A percentile compares a stretch with the other conserved stretches of the same genome.
These are phyloP conservation scores for Prunus mira DNA, from an alignment of 306 rosid genomes.

Conservation along the genomic window DNA sequence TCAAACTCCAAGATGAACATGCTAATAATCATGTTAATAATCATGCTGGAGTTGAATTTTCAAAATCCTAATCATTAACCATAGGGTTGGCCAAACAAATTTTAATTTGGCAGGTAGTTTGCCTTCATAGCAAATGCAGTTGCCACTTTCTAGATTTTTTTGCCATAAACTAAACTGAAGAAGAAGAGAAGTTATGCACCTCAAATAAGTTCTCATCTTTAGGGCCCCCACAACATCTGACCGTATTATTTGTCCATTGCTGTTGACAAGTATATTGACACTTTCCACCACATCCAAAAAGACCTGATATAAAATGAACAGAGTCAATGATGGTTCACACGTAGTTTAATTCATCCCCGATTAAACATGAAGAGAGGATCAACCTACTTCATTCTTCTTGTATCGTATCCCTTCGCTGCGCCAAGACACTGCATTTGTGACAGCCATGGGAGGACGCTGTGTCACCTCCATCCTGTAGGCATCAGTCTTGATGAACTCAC, in stretches of 20 bases:
- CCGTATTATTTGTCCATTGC: constrained; percentile 83
- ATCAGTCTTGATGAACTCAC: constrained; percentile 84
- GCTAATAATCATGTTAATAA: neutral
- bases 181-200: constrained; percentile 40
- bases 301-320: constrained; percentile 42
- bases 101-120: neutral
- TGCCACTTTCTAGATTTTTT: neutral
- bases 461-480: constrained; percentile 85
- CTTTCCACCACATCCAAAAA: constrained; percentile 95
- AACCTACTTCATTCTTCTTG: constrained; percentile 82
- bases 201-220: constrained; percentile 81
- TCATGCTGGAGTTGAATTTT: neutral
- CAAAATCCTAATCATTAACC: neutral
- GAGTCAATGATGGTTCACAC: neutral
- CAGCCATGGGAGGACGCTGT: constrained; percentile 94
- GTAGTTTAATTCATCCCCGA: neutral
- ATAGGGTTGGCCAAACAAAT: neutral
- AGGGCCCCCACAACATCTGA: constrained; percentile 88
- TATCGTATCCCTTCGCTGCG: constrained; percentile 81
- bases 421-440: constrained; percentile 91
- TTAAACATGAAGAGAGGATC: neutral
- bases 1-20: neutral
- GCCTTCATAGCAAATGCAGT: constrained; percentile 1
- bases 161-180: neutral
- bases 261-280: constrained; percentile 83